Percentiles rank a stretch among this genome's conserved stretches.
These are phyloP conservation scores for Roridomyces roridus DNA, from an alignment of 768 basidiomycete species.

Conservation along the genomic window DNA sequence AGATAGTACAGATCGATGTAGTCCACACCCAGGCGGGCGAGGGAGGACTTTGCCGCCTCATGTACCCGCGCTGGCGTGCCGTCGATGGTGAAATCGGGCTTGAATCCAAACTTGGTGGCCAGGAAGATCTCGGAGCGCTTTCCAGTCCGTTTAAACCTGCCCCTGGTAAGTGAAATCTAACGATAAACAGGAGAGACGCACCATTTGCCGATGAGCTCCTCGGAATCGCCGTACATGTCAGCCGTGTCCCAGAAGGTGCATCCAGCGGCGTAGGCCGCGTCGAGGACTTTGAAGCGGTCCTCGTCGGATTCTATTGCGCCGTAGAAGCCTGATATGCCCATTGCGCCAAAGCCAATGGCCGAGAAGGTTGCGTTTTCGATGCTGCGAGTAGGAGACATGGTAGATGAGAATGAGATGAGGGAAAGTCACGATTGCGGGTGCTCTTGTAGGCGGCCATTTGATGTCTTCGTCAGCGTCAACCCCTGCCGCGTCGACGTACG, in stretches of 20 bases:
- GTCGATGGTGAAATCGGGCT: conserved; percentile 23
- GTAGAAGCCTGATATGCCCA: conserved; percentile 54
- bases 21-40: conserved; percentile 48
- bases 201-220: conserved; percentile 24
- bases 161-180: conserved; percentile 3
- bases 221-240: neutral
- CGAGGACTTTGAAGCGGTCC: conserved; percentile 57
- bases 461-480: no score
- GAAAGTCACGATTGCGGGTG: no score
- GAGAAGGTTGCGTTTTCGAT: conserved; percentile 44
- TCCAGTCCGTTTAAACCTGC: conserved; percentile 57
- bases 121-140: conserved; percentile 62
- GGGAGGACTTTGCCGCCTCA: conserved; percentile 42
- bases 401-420: no score
- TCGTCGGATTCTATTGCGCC: conserved; percentile 49
- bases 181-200: conserved; percentile 5
- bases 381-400: conserved; percentile 43
- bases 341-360: conserved; percentile 58
- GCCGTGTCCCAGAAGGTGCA: conserved; percentile 54
- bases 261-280: conserved; percentile 45
- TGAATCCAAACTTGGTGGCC: conserved; percentile 56
- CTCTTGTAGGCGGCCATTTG: no score
- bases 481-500: no score
- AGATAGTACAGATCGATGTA: conserved; percentile 54
- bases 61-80: conserved; percentile 47